These are phyloP conservation scores for Malassezia arunalokei DNA, from an alignment of 1,284 basidiomycete genomes.

Conservation along the genomic window DNA sequence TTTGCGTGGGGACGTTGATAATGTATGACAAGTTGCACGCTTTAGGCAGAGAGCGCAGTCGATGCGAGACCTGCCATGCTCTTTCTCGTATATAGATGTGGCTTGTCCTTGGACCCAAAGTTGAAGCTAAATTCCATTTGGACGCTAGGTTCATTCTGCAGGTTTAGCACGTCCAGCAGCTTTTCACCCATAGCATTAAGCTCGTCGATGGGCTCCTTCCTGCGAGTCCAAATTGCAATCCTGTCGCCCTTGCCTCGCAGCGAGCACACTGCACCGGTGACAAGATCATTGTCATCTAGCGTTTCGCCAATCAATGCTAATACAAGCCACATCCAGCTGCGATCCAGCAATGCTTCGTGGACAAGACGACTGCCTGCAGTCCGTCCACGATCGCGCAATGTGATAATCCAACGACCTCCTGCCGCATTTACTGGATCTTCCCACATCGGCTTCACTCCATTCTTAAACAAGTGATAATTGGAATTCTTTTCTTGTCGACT, in stretches of 20 bases:
- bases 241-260: slow-evolving; percentile 73
- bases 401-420: slow-evolving; percentile 86
- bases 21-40: too few relatives aligned
- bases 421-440: slow-evolving; percentile 80
- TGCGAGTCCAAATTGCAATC: slow-evolving; percentile 76
- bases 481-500: slow-evolving; percentile 72
- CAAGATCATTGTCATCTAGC: slow-evolving; percentile 70
- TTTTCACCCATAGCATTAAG: slow-evolving; percentile 70
- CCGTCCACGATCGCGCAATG: slow-evolving; percentile 55
- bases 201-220: slow-evolving; percentile 66
- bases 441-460: slow-evolving; percentile 80
- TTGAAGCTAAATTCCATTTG: slow-evolving; percentile 22
- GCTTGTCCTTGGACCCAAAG: slow-evolving; percentile 5
- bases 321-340: slow-evolving; percentile 77
- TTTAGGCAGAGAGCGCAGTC: not conserved
- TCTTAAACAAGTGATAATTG: slow-evolving; percentile 89
- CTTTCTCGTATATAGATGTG: not conserved
- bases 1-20: too few relatives aligned
- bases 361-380: slow-evolving; percentile 42
- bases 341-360: slow-evolving; percentile 64
- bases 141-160: slow-evolving; percentile 18
- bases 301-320: slow-evolving; percentile 84
- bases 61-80: not conserved
- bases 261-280: slow-evolving; percentile 70
- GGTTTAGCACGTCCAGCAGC: slow-evolving; percentile 35